phyloP scores from a whole-genome alignment of 179 eudicot genomes.

The Carnegiea gigantea region DNA sequence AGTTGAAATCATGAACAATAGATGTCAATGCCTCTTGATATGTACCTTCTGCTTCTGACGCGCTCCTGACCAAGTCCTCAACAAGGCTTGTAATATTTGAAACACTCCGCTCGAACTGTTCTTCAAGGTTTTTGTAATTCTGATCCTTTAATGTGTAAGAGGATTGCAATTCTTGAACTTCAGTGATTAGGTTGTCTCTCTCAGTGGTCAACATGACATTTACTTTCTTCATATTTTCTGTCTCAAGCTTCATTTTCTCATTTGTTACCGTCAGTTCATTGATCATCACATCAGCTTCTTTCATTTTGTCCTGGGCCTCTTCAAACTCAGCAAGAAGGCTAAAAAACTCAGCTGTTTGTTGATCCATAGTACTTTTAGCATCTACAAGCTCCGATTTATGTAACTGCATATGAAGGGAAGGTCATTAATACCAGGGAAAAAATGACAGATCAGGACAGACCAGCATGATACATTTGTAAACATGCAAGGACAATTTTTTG shows the following conservation, averaged over 20 bases:
- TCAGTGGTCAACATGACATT: conserved; percentile 38
- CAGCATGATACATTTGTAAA: background rate
- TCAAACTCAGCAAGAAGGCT: conserved; percentile 58
- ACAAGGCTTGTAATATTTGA: conserved; percentile 35
- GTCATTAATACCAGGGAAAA: background rate
- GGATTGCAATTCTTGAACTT: conserved; percentile 49
- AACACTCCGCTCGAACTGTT: conserved; percentile 43
- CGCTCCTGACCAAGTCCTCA: conserved; percentile 50
- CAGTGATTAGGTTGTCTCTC: conserved; percentile 44
- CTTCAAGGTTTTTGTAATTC: conserved; percentile 45
- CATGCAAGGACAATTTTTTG: background rate
- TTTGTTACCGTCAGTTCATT: conserved; percentile 74
- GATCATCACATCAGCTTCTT: conserved; percentile 82
- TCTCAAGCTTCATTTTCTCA: conserved; percentile 65
- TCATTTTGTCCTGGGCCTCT: conserved; percentile 78
- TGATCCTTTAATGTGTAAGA: conserved; percentile 38
- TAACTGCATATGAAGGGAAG: conserved; percentile 37
- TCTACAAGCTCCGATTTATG: conserved; percentile 67
- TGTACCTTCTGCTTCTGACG: conserved; percentile 36
- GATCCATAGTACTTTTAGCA: conserved; percentile 63
- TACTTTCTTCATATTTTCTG: conserved; percentile 48
- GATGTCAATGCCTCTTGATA: conserved; percentile 43
- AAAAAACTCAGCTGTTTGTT: conserved; percentile 67
- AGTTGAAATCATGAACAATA: conserved; percentile 45
- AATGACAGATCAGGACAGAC: background rate